Base-by-base conservation (phyloP, 345 rosid genomes). In the Euphorbia tirucalli region DNA sequence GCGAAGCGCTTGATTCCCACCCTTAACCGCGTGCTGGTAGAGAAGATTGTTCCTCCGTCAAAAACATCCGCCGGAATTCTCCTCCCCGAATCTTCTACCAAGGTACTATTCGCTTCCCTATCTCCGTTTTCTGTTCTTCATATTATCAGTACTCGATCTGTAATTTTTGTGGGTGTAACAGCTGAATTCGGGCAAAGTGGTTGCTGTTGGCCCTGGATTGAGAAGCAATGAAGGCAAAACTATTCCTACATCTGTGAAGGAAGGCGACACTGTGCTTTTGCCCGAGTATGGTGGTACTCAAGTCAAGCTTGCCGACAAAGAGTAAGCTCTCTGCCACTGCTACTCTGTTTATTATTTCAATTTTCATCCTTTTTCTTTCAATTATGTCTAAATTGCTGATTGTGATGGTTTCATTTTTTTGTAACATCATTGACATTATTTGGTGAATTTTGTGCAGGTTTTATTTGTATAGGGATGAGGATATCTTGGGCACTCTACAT, bases 201-300 rank as follows among this genome's bases (percentile, higher is more conserved):
- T 93, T 24, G 89, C 96, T 0, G 91, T 85, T 14, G 98, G 96
- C 11, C 91, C 93, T 14, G 95, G 98, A 28, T 73, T 82, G 56
- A 82, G 87, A 16, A 88, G 74, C 75, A 78, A 67, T 46, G 90
- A 89, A 9, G 97, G 95, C 63, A 87, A 88, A 14, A 41, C 78
- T n/a, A 78, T 90, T 44, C 87, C 91, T 18, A 82, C 89, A 11
- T 72, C 86, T 1, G 85, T 93, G 0, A 93, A 90, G 83, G 96
- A 93, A 85, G 97, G 97, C 8, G 98, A 93, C 73, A 84, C 88
- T 10, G 98, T 90, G 63, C 98, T 93, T 59, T 77, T 93, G 77
- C 97, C 98, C 1, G 95, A 88, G 55, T 90, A 83, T 74, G 95
- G 93, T 0, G 98, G 98, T 28, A 83, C 91, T 3, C 83, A 84